phyloP scores from a whole-genome alignment of 1,284 basidiomycete species.

The Trichosporon sp. region DNA sequence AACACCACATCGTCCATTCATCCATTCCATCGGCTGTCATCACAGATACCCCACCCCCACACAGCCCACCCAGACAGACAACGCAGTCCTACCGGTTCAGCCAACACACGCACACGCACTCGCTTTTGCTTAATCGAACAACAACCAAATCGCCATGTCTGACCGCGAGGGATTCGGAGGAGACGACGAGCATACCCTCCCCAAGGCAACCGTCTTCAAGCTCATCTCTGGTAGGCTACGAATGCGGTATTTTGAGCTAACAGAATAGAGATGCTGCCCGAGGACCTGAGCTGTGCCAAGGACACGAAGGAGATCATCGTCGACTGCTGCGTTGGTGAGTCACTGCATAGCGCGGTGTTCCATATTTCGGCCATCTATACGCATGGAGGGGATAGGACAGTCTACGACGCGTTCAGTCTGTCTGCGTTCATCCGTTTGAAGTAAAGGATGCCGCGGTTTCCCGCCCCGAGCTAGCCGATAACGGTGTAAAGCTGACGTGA shows the following conservation, averaged over 20 bases:
- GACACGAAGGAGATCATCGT: slow-evolving; percentile 95
- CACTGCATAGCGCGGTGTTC: background rate
- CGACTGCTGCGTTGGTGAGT: slow-evolving; percentile 94
- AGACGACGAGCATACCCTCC: slow-evolving; percentile 91
- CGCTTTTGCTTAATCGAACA: background rate
- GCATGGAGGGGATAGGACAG: background rate
- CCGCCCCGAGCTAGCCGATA: background rate
- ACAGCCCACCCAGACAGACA: background rate
- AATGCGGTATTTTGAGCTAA: slow-evolving; percentile 8
- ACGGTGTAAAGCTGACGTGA: slow-evolving; percentile 13
- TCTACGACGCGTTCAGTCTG: background rate
- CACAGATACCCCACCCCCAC: background rate
- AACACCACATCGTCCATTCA: slow-evolving; percentile 11
- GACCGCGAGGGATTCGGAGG: slow-evolving; percentile 53
- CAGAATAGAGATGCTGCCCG: slow-evolving; percentile 78
- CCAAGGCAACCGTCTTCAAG: slow-evolving; percentile 96
- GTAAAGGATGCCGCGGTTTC: background rate
- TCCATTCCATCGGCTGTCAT: background rate
- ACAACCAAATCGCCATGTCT: slow-evolving; percentile 41
- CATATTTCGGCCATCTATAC: background rate
- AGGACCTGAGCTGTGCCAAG: slow-evolving; percentile 87
- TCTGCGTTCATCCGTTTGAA: background rate
- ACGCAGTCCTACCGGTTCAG: background rate
- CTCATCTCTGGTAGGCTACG: slow-evolving; percentile 77
- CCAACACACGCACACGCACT: background rate